Evolutionary conservation across 129 eudicot genomes (phyloP).

Genomic region (Calendula officinalis): DNA sequence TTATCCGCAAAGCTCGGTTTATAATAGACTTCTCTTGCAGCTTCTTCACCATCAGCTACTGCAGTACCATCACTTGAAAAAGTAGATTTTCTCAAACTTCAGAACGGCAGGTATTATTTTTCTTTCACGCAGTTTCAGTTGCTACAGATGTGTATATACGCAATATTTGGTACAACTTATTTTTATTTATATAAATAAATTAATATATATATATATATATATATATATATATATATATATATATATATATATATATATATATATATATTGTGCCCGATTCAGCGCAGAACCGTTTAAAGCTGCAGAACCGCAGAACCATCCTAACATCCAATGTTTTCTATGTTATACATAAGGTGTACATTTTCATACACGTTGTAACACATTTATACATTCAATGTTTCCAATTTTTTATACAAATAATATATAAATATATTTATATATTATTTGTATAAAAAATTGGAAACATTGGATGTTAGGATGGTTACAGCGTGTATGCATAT

Average conservation of each 20-base stretch:
- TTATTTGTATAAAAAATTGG: no score
- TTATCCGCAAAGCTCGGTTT: slow-evolving; percentile 15
- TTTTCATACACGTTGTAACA: no score
- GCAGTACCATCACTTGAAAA: slow-evolving; percentile 55
- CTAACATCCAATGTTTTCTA: no score
- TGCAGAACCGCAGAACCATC: no score
- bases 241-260: slow-evolving; percentile 3
- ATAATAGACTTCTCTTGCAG: slow-evolving; percentile 53
- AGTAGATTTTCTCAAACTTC: slow-evolving; percentile 91
- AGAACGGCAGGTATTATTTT: slow-evolving; percentile 80
- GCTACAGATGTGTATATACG: neutral
- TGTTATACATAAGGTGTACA: no score
- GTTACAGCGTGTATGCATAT: no score
- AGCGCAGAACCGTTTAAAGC: no score
- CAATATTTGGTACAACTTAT: neutral
- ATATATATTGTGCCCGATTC: no score
- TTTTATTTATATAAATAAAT: neutral
- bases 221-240: slow-evolving; percentile 2
- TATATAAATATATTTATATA: no score
- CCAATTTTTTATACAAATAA: no score
- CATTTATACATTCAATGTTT: no score
- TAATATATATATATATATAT: neutral
- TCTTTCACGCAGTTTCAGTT: slow-evolving; percentile 6
- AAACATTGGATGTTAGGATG: no score
- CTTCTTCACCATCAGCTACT: slow-evolving; percentile 62